Evolutionary conservation across 2,329 filamentous ascomycete genomes (phyloP).

Genomic region (Coniochaeta prunicola): DNA sequence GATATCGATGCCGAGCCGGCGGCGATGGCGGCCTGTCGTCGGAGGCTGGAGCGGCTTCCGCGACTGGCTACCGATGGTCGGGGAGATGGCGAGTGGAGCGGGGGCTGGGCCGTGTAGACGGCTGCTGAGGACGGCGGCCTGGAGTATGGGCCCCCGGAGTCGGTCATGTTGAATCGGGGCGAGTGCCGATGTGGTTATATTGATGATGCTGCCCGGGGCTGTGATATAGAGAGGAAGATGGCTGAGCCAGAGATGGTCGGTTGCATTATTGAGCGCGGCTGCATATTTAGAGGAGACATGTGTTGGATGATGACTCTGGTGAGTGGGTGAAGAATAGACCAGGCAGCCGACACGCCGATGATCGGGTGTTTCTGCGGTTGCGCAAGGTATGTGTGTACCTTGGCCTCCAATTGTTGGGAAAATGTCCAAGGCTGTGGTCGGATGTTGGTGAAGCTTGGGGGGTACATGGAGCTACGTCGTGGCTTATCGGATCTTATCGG

Average conservation of each 20-base stretch:
- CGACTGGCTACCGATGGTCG: constrained; percentile 15
- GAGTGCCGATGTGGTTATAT: neutral
- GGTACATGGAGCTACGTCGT: neutral
- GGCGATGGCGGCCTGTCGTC: constrained; percentile 13
- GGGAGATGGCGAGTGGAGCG: constrained; percentile 12
- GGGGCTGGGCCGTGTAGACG: constrained; percentile 6
- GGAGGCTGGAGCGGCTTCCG: constrained; percentile 14
- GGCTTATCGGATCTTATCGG: constrained; percentile 1
- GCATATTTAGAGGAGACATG: neutral
- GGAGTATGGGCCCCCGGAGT: constrained; percentile 7
- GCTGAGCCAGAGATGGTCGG: neutral
- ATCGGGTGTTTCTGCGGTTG: neutral
- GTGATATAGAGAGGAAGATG: neutral
- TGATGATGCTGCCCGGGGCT: neutral
- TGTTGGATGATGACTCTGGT: neutral
- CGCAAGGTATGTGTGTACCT: no score
- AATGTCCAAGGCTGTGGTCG: neutral
- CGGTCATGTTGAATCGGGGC: constrained; percentile 12
- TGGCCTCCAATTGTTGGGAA: neutral
- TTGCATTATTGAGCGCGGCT: neutral
- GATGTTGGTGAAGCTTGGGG: neutral
- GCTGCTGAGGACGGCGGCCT: constrained; percentile 17
- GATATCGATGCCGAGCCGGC: constrained; percentile 6
- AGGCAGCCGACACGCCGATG: neutral
- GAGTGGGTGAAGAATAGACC: neutral